Evolutionary conservation across 2,329 filamentous ascomycete species (phyloP).

Genomic region (Fusarium burgessii): DNA sequence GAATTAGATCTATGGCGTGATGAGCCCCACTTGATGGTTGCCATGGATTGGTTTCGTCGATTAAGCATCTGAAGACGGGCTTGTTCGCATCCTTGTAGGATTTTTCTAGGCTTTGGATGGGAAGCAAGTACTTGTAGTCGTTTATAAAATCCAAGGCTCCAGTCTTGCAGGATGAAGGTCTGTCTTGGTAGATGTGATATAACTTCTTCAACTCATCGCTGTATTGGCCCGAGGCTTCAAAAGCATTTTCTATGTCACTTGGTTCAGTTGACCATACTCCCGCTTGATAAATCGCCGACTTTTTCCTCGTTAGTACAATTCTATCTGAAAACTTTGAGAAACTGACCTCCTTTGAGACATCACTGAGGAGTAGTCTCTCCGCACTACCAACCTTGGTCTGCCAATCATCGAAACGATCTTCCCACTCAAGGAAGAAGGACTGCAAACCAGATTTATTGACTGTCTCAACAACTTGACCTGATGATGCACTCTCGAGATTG

Average conservation of each 20-base stretch:
- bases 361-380: not conserved
- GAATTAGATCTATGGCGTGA: conserved; percentile 60
- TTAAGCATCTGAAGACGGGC: conserved; percentile 55
- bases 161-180: conserved; percentile 54
- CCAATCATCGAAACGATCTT: conserved; percentile 1
- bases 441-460: not conserved
- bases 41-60: conserved; percentile 62
- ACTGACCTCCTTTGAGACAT: conserved; percentile 9
- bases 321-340: fast-evolving
- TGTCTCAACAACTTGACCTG: not conserved
- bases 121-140: conserved; percentile 50
- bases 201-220: conserved; percentile 52
- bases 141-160: conserved; percentile 56
- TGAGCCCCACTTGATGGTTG: conserved; percentile 59
- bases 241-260: not conserved
- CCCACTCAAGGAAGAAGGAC: conserved; percentile 25
- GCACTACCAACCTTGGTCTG: not conserved
- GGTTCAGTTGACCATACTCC: not conserved
- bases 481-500: not conserved
- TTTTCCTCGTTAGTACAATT: not conserved
- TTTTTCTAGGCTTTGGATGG: conserved; percentile 15
- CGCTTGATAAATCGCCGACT: conserved; percentile 5
- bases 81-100: conserved; percentile 36
- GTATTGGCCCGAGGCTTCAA: conserved; percentile 15
- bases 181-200: conserved; percentile 56